A percentile compares a stretch with the other conserved stretches of the same genome.
These are phyloP conservation scores for Kappamyces sp. DNA, from an alignment of 192 early-diverging fungal species.

Conservation along the genomic window DNA sequence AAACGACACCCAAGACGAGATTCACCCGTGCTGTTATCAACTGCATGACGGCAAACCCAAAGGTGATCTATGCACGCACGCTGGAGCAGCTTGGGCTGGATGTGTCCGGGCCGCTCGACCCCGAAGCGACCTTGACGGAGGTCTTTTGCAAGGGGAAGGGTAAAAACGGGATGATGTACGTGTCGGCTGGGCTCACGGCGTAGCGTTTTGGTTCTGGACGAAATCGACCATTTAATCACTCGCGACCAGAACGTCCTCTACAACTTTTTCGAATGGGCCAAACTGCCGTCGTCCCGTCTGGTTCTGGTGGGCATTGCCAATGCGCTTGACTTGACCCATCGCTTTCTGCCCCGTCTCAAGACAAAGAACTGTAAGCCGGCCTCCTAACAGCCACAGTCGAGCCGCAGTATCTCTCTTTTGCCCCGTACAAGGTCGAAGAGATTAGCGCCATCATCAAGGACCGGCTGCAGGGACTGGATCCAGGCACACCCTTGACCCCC, in stretches of 20 bases:
- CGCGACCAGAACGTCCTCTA: conserved; percentile 80
- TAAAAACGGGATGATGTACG: not conserved
- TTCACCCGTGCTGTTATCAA: conserved; percentile 53
- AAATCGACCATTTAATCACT: conserved; percentile 83
- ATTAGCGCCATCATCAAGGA: conserved; percentile 85
- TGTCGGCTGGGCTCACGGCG: not conserved
- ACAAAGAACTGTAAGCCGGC: conserved; percentile 64
- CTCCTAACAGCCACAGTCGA: conserved; percentile 31
- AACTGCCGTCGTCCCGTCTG: conserved; percentile 54
- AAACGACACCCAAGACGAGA: not conserved
- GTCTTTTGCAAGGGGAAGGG: conserved; percentile 2
- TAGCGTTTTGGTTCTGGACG: conserved; percentile 82
- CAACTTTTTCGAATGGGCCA: conserved; percentile 77
- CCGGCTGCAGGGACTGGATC: conserved; percentile 56
- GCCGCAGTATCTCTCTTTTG: conserved; percentile 78
- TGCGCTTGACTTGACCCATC: conserved; percentile 83
- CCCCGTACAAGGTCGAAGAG: conserved; percentile 78
- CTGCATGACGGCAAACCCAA: conserved; percentile 78
- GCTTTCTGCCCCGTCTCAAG: conserved; percentile 79
- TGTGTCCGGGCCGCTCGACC: conserved; percentile 35
- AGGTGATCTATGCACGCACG: conserved; percentile 62
- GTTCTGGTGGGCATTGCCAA: conserved; percentile 91
- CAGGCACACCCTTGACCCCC: not conserved
- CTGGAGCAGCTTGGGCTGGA: conserved; percentile 44
- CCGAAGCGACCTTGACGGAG: conserved; percentile 12